Conservation (phyloP, 139 green algal genomes). For the Zygnema circumcarinatum region DNA sequence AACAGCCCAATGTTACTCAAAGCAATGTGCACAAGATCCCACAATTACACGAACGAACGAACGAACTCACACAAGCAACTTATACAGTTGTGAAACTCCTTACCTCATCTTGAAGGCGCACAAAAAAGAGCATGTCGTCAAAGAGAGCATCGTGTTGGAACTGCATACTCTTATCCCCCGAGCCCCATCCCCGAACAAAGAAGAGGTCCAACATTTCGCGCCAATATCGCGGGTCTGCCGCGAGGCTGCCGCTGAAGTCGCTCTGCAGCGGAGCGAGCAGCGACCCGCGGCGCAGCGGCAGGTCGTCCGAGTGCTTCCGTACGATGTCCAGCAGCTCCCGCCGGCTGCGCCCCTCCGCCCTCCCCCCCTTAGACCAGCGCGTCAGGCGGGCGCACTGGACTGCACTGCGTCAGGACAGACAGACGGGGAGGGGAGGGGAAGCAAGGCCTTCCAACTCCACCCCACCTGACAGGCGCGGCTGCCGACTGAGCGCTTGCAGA, state of each 20-base stretch:
- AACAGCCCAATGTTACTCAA: no score
- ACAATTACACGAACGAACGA: no score
- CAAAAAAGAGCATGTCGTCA: constrained; percentile 59
- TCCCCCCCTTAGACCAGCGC: not conserved
- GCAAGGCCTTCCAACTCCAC: no score
- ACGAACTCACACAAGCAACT: no score
- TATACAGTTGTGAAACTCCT: no score
- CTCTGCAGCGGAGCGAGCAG: not conserved
- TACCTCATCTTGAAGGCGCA: not conserved
- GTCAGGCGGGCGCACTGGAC: no score
- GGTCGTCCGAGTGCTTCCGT: constrained; percentile 41
- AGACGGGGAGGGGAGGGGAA: no score
- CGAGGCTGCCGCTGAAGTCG: not conserved
- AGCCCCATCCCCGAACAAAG: constrained; percentile 20
- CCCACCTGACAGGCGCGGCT: no score
- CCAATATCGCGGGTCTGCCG: constrained; percentile 43
- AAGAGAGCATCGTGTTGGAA: constrained; percentile 24
- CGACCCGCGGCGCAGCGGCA: constrained; percentile 13
- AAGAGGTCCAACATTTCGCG: constrained; percentile 49
- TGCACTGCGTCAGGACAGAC: no score
- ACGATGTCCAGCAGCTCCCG: constrained; percentile 48
- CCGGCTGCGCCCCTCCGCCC: not conserved
- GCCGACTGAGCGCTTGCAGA: no score
- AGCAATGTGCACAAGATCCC: no score
- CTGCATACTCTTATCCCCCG: not conserved